Conservation (phyloP, 441 rosid species). For the Populus trichocarpa region DNA sequence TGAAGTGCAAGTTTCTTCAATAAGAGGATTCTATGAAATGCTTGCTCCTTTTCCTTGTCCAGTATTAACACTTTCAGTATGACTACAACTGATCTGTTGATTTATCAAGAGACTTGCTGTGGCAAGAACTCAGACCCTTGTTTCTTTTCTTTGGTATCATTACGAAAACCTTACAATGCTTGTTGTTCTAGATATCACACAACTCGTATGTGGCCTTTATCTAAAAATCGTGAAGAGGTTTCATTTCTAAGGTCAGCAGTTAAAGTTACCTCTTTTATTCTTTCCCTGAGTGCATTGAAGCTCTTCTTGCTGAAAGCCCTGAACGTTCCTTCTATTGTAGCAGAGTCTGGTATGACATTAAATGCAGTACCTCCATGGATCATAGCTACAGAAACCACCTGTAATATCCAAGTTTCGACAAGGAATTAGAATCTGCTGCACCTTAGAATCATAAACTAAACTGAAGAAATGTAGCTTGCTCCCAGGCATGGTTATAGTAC, state of each 20-base stretch:
- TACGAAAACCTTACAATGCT: not conserved
- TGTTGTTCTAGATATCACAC: not conserved
- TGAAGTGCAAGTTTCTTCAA: not conserved
- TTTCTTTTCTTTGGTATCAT: too few relatives aligned
- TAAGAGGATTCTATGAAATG: not conserved
- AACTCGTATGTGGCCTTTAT: too few relatives aligned
- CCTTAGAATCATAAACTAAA: not conserved
- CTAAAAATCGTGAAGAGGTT: too few relatives aligned
- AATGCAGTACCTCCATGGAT: conserved; percentile 46
- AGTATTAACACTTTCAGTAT: not conserved
- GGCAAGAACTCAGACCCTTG: too few relatives aligned
- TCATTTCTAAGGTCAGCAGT: too few relatives aligned
- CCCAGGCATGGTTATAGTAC: conserved; percentile 15
- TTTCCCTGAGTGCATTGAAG: conserved; percentile 41
- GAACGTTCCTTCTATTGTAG: conserved; percentile 52
- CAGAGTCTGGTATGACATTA: conserved; percentile 51
- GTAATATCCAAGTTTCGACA: not conserved
- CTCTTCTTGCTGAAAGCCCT: conserved; percentile 55
- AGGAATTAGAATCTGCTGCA: not conserved
- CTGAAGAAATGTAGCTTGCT: not conserved
- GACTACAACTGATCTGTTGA: not conserved
- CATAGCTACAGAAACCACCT: conserved; percentile 52
- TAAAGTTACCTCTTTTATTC: conserved; percentile 50
- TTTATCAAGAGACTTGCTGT: too few relatives aligned
- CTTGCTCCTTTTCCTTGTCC: not conserved